Evolutionary conservation across 192 early-diverging fungal genomes (phyloP).

Genomic region (Jimgerdemannia lactiflua): DNA sequence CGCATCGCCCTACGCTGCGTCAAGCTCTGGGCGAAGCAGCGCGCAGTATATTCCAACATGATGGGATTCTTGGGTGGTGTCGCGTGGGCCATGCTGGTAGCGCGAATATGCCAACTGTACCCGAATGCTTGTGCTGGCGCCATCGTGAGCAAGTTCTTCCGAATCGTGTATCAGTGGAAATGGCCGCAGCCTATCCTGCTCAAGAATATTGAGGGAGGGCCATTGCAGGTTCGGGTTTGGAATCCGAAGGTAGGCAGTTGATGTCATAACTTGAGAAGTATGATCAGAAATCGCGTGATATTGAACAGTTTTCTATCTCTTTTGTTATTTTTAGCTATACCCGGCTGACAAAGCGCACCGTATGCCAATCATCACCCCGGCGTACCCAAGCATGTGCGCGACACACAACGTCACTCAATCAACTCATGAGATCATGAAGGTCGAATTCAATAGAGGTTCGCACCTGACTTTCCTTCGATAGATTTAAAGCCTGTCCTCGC

Average conservation of each 20-base stretch:
- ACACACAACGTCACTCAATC: conserved; percentile 95
- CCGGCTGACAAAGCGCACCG: conserved; percentile 74
- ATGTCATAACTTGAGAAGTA: neutral
- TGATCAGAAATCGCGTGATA: neutral
- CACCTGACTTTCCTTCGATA: neutral
- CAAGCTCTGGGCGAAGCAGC: conserved; percentile 94
- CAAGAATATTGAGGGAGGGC: conserved; percentile 84
- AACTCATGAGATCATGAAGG: conserved; percentile 77
- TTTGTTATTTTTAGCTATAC: conserved; percentile 49
- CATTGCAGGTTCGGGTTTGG: conserved; percentile 88
- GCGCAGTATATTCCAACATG: conserved; percentile 94
- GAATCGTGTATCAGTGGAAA: conserved; percentile 83
- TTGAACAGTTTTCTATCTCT: neutral
- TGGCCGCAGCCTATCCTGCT: conserved; percentile 95
- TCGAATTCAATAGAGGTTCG: conserved; percentile 70
- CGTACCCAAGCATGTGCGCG: conserved; percentile 97
- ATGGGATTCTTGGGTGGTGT: conserved; percentile 99
- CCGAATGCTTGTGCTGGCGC: conserved; percentile 89
- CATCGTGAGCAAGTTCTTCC: conserved; percentile 89
- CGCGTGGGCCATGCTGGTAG: conserved; percentile 98
- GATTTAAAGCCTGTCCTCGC: neutral
- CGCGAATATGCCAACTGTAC: conserved; percentile 93
- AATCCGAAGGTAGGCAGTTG: conserved; percentile 67
- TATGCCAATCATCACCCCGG: conserved; percentile 99
- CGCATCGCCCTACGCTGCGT: conserved; percentile 89